These are phyloP conservation scores for Vigna reflexopilosa DNA, from an alignment of 306 rosid species.

Conservation along the genomic window DNA sequence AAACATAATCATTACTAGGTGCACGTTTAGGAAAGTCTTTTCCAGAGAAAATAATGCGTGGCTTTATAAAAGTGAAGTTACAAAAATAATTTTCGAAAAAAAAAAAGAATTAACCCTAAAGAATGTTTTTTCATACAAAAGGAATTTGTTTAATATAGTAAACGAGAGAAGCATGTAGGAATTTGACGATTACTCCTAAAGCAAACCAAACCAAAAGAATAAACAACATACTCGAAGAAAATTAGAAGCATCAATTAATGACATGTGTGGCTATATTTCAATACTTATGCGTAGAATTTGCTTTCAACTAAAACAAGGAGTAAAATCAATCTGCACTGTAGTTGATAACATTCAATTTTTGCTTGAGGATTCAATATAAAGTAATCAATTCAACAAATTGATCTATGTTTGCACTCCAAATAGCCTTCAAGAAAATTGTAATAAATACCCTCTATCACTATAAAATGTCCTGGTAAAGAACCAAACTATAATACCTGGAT, in stretches of 20 bases:
- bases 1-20: neutral
- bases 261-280: constrained; percentile 1
- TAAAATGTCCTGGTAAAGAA: neutral
- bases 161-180: neutral
- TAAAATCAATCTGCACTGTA: constrained; percentile 17
- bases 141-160: neutral
- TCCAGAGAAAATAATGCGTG: neutral
- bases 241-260: neutral
- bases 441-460: constrained; percentile 1
- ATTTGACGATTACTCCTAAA: neutral
- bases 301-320: constrained; percentile 12
- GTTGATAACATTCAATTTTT: constrained; percentile 22
- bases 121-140: neutral
- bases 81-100: neutral
- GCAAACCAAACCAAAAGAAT: neutral
- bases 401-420: neutral
- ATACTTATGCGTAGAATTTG: constrained; percentile 7
- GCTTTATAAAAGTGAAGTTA: neutral
- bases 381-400: constrained; percentile 1
- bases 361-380: constrained; percentile 3
- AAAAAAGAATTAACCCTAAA: neutral
- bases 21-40: neutral
- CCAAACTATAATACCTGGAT: constrained; percentile 13
- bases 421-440: constrained; percentile 27
- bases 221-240: neutral